Base-by-base conservation (phyloP, 1,139 yeast genomes). In the Kazachstania sp. region DNA sequence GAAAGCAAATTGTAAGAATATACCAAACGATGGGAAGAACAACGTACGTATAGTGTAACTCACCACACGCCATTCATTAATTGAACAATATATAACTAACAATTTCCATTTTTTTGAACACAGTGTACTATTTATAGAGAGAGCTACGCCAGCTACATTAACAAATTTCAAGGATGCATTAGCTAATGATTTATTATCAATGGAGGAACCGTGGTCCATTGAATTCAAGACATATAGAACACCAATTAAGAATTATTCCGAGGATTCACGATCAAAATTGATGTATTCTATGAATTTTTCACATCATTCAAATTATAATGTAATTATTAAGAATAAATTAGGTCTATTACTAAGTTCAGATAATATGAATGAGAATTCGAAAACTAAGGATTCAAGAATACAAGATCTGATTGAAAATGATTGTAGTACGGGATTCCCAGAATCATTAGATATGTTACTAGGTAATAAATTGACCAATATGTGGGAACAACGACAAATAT, bases 111-210 rank as follows among this genome's bases (percentile, higher is more conserved):
- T 32, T 5, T 19, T 36, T 16, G 12, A 16, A 30, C n/a, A 18
- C 16, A 61, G 65, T 15, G 65, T 63, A 5, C 52, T 62, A 42
- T 61, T 63, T 45, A 49, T 57, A 16, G 66, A 63, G 44, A 54
- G 54, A 39, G 64, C 66, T 3, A 59, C 66, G 2, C 63, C 66
- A 4, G 58, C 57, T 4, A 60, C 65, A 28, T 47, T 62, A n/a
- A 52, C 59, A 1, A 61, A 57, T 20, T 57, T 63, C 37, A 60
- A 59, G 41, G 67, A 63, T 55, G 51, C 53, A 8, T 50, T 62
- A 9, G 53, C 65, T 2, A 58, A 58, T 39, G 54, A 51, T 16
- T 38, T 61, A 8, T 41, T 58, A 16, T 50, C 58, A 0, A 50
- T 57, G 15, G 51, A 53, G 31, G 64, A 60, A 11, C 53, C 58